Evolutionary conservation across 495 filamentous ascomycete genomes (phyloP), one percentile per base, ranked within the genome.

Genomic region (Aspergillus bertholletiae): DNA sequence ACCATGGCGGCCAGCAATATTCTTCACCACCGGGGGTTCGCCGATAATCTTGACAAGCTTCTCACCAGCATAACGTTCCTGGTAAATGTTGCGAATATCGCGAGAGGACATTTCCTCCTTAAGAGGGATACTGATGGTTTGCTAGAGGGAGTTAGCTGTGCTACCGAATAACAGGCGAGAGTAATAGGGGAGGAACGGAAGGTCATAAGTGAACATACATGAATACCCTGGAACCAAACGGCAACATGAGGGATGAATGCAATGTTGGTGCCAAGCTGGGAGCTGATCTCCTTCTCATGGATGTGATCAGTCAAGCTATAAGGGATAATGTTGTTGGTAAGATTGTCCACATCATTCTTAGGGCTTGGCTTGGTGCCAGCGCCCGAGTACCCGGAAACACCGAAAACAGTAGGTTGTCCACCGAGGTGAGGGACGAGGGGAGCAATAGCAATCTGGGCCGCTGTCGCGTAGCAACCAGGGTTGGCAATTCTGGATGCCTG

Each of bases 151-250:
- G 55, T 71, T 58, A 74, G 66, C 21, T 22, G 21, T 5, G 21
- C 22, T 41, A 23, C 17, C 22, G 18, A 17, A 22, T 41, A 28
- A 28, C 7, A 7, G 24, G 5, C 4, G 18, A 30, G 17, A 15
- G 13, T 15, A 37, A 37, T 15, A 37, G 13, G 7, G 13, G 7
- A 12, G 30, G 8, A 2, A 32, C 11, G 13, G 22, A 15, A 22
- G 13, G 43, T 20, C 46, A 23, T 22, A 7, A 17, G 37, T 58
- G 27, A 23, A 69, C 74, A 58, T 73, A 77, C 74, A 57, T 85
- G 87, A 62, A 98, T 98, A 49, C 94, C 94, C 70, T 95, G 90
- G 83, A 98, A 98, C 94, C 94, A 97, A 22, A 88, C 83, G 17
- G 92, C 92, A 18, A 98, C 94, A 69, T 98, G 94, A 30, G 94